Base-by-base conservation (phyloP, 192 early-diverging fungal species). In the Backusella westeae region DNA sequence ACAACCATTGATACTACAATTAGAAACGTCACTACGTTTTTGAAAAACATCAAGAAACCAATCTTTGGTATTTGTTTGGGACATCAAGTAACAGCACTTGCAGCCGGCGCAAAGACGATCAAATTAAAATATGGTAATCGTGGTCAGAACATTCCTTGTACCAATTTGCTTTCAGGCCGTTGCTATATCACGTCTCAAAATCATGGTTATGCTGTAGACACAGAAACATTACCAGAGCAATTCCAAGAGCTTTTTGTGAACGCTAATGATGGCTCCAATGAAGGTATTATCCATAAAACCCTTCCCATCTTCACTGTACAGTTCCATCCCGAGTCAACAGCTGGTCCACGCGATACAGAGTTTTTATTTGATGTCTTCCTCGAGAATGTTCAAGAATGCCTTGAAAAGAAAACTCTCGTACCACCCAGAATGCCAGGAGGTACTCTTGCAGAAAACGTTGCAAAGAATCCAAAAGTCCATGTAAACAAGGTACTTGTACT, bases 31-130 rank as follows among this genome's bases (percentile, higher is more conserved):
- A 78, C 87, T 39, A 84, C 86, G 73, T 90, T 93, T 39, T 78
- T 98, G 32, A 83, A 89, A 34, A 75, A 86, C 14, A 85, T 88
- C 14, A 93, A 89, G 63, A 95, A 95, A 80, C 98, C 98, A 38
- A 91, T 99, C 75, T 99, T 99, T 86, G 98, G 98, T 81, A 99
- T 99, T 80, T 99, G 98, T 89, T 86, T 99, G n/a, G 98, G 98
- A 15, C 98, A 99, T 85, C 98, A 99, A 85, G 87, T 99, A 41
- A 80, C 98, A 53, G 96, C 96, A 23, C 88, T 99, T 74, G 98
- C 98, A 8, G 86, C 96, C 9, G 97, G 97, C 17, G 98, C 96
- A 8, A 82, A 87, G 75, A 98, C 98, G 35, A 89, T 88, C 80
- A 99, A 99, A 88, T 95, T 99, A 94, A 96, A 95, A 80, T 99